These are phyloP conservation scores for Syzygium aqueum DNA, from an alignment of 345 rosid species.

Conservation along the genomic window DNA sequence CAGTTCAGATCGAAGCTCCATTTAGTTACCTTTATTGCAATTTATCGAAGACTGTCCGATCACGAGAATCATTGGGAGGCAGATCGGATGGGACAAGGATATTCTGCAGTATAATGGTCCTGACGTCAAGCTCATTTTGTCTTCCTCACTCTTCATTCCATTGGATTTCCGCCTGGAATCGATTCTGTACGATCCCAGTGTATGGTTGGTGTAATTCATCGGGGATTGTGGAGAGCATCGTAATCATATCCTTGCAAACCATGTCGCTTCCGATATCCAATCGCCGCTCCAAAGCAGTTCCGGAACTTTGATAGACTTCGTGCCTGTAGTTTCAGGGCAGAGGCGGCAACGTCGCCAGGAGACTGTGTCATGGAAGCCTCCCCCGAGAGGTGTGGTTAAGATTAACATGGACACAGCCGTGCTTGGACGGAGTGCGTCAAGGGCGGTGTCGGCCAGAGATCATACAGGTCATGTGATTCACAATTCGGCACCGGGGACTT, in stretches of 20 bases:
- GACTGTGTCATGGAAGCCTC: background rate
- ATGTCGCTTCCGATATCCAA: background rate
- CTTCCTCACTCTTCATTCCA: background rate
- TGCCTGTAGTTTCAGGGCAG: background rate
- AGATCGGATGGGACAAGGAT: background rate
- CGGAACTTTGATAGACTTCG: background rate
- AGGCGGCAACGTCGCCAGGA: background rate
- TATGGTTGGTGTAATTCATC: background rate
- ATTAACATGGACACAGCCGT: background rate
- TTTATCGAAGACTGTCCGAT: background rate
- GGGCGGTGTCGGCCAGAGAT: too few relatives aligned
- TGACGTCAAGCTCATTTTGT: background rate
- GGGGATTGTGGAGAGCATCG: background rate
- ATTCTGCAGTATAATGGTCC: background rate
- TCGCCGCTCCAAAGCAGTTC: background rate
- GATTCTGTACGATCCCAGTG: background rate
- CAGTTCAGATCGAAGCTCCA: background rate
- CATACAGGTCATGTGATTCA: too few relatives aligned
- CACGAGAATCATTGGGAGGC: background rate
- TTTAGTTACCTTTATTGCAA: accelerated
- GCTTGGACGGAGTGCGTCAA: background rate
- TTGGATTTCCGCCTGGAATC: background rate
- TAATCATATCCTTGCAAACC: background rate
- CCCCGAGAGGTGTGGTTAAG: background rate
- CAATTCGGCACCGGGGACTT: too few relatives aligned